Base-by-base conservation (phyloP, 345 rosid species). In the Kernera saxatilis region DNA sequence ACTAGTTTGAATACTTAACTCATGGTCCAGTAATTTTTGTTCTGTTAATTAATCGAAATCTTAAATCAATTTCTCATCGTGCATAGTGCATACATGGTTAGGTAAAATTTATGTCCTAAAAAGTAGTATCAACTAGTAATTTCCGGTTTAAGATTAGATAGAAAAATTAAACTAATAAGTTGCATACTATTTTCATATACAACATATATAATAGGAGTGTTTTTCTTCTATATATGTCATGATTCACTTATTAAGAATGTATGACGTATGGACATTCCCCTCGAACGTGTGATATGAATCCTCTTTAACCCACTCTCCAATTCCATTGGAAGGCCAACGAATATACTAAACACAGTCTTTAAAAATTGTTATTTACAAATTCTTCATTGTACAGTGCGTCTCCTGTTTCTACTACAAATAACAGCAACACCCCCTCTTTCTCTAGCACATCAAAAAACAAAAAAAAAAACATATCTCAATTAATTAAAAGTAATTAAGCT, bases 321-420 rank as follows among this genome's bases (percentile, higher is more conserved):
- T 58, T 36, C 27, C 59, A 59, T 48, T 59, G 74, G 59, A 49
- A 70, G 70, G 68, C 74, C 13, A 26, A 39, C 23, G 51, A 70
- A 70, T 70, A 59, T 50, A 60, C 41, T 19, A 30, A 70, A 19
- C 51, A 36, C n/a, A 35, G 56, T n/a, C 17, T 14, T 25, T 2
- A 2, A n/a, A 9, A 6, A 40, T 4, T 22, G 6, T 22, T 2
- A 4, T 41, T 30, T 7, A 5, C 23, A 64, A 30, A 48, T 8
- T 33, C 18, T 30, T 29, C 18, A 22, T 22, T 46, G 39, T 36
- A 48, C 66, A 59, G 74, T 59, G 59, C 13, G 1, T 37, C 15
- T 5, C 8, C 15, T 59, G n/a, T 39, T 50, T 48, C 32, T 12
- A 36, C 74, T 70, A 70, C 41, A 60, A 37, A 70, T 70, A 48